phyloP scores from a whole-genome alignment of 2,329 filamentous ascomycete genomes.

The Aphanoascus verrucosus region DNA sequence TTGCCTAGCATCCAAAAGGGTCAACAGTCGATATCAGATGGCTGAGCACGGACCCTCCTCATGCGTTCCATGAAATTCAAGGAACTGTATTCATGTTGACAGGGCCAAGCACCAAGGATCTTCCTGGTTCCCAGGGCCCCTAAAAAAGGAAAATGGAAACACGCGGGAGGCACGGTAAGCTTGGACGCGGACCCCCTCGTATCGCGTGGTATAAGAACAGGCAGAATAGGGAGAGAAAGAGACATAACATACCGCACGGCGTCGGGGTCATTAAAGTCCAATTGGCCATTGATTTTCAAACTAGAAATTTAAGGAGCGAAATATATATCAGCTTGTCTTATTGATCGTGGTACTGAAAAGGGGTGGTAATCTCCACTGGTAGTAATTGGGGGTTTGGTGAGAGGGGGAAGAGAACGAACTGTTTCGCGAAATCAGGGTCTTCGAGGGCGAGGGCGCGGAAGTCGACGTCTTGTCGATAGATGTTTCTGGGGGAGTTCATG shows the following conservation, averaged over 20 bases:
- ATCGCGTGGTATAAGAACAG: background rate
- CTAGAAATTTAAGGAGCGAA: slow-evolving; percentile 25
- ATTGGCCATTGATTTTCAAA: slow-evolving; percentile 45
- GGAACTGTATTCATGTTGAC: too few relatives aligned
- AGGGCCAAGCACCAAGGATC: background rate
- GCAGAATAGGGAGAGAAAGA: background rate
- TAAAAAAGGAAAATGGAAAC: too few relatives aligned
- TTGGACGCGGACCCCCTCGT: too few relatives aligned
- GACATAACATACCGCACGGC: slow-evolving; percentile 53
- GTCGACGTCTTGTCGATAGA: slow-evolving; percentile 50
- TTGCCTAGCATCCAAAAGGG: slow-evolving; percentile 33
- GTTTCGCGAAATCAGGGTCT: slow-evolving; percentile 50
- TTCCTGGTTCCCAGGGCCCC: too few relatives aligned
- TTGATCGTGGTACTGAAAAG: background rate
- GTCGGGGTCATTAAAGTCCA: slow-evolving; percentile 71
- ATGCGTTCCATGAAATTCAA: background rate
- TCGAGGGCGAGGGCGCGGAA: slow-evolving; percentile 51
- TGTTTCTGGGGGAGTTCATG: slow-evolving; percentile 32
- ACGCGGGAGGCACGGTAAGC: too few relatives aligned
- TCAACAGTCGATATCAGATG: background rate
- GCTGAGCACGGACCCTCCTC: background rate
- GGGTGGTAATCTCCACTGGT: background rate
- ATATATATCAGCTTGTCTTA: background rate
- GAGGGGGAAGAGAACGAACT: slow-evolving; percentile 29
- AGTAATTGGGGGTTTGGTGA: background rate